phyloP scores from a whole-genome alignment of 371 early-diverging fungal species.

The Mortierella sp. region DNA sequence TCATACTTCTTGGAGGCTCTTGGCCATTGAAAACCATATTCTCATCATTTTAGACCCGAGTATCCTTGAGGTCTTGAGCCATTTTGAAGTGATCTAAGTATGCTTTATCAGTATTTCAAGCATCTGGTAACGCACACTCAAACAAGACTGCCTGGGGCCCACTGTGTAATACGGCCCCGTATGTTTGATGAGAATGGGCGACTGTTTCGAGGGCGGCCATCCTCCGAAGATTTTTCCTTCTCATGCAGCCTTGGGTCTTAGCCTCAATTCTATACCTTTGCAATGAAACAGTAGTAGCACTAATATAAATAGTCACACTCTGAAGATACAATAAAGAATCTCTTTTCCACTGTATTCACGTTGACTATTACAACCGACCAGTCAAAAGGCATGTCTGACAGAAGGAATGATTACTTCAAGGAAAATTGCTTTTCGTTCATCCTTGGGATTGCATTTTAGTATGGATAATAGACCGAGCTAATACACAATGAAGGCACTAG shows the following conservation, averaged over 20 bases:
- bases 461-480: neutral
- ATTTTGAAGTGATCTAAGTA: conserved; percentile 8
- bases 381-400: neutral
- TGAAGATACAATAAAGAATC: too few species aligned
- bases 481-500: too few species aligned
- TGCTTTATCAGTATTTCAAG: neutral
- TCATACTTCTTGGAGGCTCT: neutral
- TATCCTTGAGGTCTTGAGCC: neutral
- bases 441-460: neutral
- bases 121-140: conserved; percentile 1
- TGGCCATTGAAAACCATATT: neutral
- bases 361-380: neutral
- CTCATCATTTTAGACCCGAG: neutral
- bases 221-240: neutral
- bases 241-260: neutral
- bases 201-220: neutral
- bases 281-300: too few species aligned
- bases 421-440: conserved; percentile 1
- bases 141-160: neutral
- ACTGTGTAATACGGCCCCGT: neutral
- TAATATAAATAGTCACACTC: too few species aligned
- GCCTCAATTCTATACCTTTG: conserved; percentile 2
- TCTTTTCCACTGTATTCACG: too few species aligned
- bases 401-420: neutral
- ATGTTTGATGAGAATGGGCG: neutral